These are phyloP conservation scores for Linum usitatissimum DNA, from an alignment of 345 rosid species.

Conservation along the genomic window DNA sequence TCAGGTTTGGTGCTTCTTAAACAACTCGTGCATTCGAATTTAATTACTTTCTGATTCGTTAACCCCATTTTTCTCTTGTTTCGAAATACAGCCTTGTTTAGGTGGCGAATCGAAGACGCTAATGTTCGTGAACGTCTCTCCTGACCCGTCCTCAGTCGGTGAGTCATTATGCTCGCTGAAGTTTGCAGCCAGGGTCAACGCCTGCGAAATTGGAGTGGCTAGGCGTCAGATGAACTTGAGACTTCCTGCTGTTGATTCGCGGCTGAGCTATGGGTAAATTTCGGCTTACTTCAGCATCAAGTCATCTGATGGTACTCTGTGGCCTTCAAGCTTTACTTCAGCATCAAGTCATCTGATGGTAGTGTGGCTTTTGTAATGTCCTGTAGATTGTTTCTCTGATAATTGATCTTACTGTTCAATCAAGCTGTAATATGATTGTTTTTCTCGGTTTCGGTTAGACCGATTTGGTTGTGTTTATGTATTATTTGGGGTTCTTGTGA, in stretches of 20 bases:
- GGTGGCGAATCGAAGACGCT: slow-evolving; percentile 93
- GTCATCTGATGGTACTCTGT: background rate
- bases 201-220: slow-evolving; percentile 97
- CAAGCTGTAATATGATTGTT: no score
- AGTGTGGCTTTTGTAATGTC: no score
- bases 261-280: slow-evolving; percentile 36
- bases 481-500: background rate
- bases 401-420: no score
- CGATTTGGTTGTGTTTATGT: background rate
- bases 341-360: no score
- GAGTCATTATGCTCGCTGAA: slow-evolving; percentile 94
- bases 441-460: no score
- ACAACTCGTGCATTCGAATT: slow-evolving; percentile 18
- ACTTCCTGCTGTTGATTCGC: slow-evolving; percentile 32
- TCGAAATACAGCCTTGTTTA: slow-evolving; percentile 64
- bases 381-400: no score
- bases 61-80: background rate
- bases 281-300: no score
- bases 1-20: slow-evolving; percentile 46
- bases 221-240: slow-evolving; percentile 53
- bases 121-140: slow-evolving; percentile 90
- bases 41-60: background rate
- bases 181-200: slow-evolving; percentile 92
- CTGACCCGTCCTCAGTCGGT: slow-evolving; percentile 64
- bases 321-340: background rate